Evolutionary conservation across 2,329 filamentous ascomycete genomes (phyloP), one percentile per base, ranked within the genome.

Genomic region (Penicillium janthinellum): DNA sequence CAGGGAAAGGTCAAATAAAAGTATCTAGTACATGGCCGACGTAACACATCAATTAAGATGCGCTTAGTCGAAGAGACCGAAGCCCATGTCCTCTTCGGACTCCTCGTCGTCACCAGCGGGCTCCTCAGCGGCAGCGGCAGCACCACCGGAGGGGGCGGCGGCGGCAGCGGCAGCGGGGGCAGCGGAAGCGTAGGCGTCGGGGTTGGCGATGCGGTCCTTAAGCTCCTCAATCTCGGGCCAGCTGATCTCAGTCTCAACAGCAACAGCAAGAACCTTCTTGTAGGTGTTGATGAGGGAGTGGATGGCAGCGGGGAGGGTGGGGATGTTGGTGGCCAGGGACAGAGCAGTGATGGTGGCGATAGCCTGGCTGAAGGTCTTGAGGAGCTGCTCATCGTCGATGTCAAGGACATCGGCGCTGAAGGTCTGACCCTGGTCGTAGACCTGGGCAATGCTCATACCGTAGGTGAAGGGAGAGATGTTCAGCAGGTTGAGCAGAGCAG

Each of bases 401-500:
- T 99, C 95, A 71, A 99, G 87, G 70, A 99, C 91, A 65, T 81
- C 82, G 67, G 92, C 81, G 68, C 87, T 84, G 88, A 99, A 99
- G 73, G 87, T 88, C 86, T 99, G 95, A 76, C 95, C 95, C 77
- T 94, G 84, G 84, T 99, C 93, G 87, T 99, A 99, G 81, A 99
- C 92, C 86, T 98, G 94, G 67, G 87, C 71, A 75, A 99, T 89
- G 79, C 90, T 90, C 90, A 99, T 96, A 85, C 95, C 95, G 85
- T 98, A 99, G 79, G 93, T 96, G 88, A 97, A 97, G 81, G 93
- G 93, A 72, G 95, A 98, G 87, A 99, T 99, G 90, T 97, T 98
- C 80, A 99, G 84, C 94, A 99, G 91, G 91, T 99, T 99, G 76
- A 99, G 90, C 72, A 99, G 88, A 77, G 94, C 96, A 71, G 95